Base-by-base conservation (phyloP, 768 basidiomycete genomes). In the Mycena alexandri region DNA sequence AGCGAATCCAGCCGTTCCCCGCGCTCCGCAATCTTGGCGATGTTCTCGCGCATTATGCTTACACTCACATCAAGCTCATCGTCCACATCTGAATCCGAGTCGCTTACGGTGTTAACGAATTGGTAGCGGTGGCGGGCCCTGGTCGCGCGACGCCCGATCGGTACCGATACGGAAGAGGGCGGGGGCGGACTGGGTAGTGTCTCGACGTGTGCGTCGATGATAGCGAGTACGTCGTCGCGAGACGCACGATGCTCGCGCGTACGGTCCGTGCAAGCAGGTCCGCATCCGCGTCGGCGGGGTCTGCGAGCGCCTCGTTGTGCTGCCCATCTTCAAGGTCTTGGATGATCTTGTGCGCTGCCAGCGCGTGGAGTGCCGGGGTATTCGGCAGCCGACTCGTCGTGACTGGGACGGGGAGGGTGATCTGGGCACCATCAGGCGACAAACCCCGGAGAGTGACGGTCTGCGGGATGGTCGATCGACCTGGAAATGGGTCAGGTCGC, bases 251-350 rank as follows among this genome's bases (percentile, higher is more conserved):
- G 19, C 24, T n/a, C 46, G 46, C 46, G 24, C 46, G 46, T 11
- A 48, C 38, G 38, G 42, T 46, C 24, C 53, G 38, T 13, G 22
- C 24, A 3, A 47, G 34, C 2, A 59, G 43, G n/a, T n/a, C n/a
- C n/a, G n/a, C n/a, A 41, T 53, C 51, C 8, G 47, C 5, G 38
- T 65, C 57, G 36, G 34, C 53, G 6, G 60, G 60, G 19, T 61
- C 43, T 21, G 48, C 22, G 24, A 51, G 17, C 43, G 52, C 65
- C 38, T 38, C 14, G 38, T 38, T 14, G 43, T 67, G 60, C 16
- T 52, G 36, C 10, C 65, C 65, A 21, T 67, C 65, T 38, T 67
- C 59, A 33, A 67, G 51, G 19, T 67, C 65, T 16, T 67, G 60
- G 43, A 67, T 62, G 52, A 67, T 59, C 38, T 61, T 61, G 48